A percentile compares a stretch with the other conserved stretches of the same genome.
Conservation (phyloP, 768 basidiomycete genomes). For the Pleurotus sapidus region DNA sequence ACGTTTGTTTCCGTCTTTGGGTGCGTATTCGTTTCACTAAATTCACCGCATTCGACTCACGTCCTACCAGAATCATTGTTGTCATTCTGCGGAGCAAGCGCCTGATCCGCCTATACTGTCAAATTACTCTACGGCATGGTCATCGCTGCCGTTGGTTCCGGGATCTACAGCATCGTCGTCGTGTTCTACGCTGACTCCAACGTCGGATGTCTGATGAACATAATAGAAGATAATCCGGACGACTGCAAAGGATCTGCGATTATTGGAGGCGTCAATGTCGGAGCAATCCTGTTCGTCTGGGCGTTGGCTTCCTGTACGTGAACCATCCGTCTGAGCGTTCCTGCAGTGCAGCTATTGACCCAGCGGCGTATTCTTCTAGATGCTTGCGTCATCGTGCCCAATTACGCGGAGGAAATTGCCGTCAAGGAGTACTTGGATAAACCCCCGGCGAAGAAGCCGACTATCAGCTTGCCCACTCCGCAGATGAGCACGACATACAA, state of each 20-base stretch:
- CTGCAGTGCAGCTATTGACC: no score
- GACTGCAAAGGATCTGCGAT: conserved; percentile 32
- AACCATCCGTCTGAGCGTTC: no score
- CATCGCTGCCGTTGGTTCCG: conserved; percentile 42
- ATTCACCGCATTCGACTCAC: background rate
- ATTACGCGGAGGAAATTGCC: conserved; percentile 51
- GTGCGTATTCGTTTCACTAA: conserved; percentile 23
- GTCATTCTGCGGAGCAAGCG: conserved; percentile 35
- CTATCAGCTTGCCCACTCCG: conserved; percentile 1
- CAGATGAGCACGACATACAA: conserved; percentile 12
- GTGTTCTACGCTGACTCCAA: conserved; percentile 40
- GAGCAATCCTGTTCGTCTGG: conserved; percentile 48
- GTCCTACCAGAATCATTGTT: conserved; percentile 21
- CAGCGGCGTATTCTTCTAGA: conserved; percentile 26
- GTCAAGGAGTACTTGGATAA: conserved; percentile 40
- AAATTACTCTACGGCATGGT: conserved; percentile 43
- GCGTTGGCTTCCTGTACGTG: conserved; percentile 52
- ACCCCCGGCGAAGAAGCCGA: background rate
- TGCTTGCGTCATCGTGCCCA: conserved; percentile 47
- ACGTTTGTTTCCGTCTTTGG: conserved; percentile 48
- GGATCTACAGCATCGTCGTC: conserved; percentile 45
- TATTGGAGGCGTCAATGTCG: conserved; percentile 40
- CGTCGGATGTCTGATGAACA: conserved; percentile 30
- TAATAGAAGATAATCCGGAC: conserved; percentile 30
- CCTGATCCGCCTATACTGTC: conserved; percentile 42